phyloP scores from a whole-genome alignment of 163 green algal species.

The Scenedesmus sp. region DNA sequence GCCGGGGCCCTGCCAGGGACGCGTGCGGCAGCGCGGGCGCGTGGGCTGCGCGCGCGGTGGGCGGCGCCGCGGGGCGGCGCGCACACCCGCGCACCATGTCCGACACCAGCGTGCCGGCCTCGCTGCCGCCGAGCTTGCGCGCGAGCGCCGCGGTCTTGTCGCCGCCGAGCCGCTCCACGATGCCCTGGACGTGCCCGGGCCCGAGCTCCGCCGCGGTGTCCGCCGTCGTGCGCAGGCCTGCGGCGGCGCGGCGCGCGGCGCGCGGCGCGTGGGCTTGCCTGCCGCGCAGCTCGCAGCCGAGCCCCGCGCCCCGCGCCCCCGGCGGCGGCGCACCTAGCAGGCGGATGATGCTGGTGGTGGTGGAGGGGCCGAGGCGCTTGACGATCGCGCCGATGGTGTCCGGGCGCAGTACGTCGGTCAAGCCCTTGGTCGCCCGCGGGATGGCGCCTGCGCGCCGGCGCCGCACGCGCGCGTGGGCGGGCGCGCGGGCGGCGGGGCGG shows the following conservation, averaged over 20 bases:
- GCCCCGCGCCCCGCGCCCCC: no score
- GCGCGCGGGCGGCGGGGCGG: no score
- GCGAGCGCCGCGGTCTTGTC: conserved; percentile 45
- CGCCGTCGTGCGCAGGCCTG: conserved; percentile 43
- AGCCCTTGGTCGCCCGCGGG: conserved; percentile 34
- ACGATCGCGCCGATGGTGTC: conserved; percentile 46
- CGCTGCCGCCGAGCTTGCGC: conserved; percentile 31
- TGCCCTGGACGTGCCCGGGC: conserved; percentile 17
- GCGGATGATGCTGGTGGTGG: conserved; percentile 26
- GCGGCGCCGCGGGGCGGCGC: background rate
- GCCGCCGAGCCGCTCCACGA: conserved; percentile 33
- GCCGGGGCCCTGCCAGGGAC: conserved; percentile 4
- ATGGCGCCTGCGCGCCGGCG: no score
- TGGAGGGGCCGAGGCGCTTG: conserved; percentile 26
- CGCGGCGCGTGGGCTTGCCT: no score
- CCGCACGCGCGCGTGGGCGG: no score
- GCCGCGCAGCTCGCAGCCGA: no score
- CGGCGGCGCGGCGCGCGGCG: no score
- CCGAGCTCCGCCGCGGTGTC: conserved; percentile 49
- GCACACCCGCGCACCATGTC: conserved; percentile 7
- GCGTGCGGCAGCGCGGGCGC: background rate
- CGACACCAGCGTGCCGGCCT: conserved; percentile 36
- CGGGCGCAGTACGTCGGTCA: conserved; percentile 34
- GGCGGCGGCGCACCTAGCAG: conserved; percentile 25
- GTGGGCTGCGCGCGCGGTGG: no score